Conservation (phyloP, 2,329 filamentous ascomycete species). For the Aspergillus novoparasiticus region DNA sequence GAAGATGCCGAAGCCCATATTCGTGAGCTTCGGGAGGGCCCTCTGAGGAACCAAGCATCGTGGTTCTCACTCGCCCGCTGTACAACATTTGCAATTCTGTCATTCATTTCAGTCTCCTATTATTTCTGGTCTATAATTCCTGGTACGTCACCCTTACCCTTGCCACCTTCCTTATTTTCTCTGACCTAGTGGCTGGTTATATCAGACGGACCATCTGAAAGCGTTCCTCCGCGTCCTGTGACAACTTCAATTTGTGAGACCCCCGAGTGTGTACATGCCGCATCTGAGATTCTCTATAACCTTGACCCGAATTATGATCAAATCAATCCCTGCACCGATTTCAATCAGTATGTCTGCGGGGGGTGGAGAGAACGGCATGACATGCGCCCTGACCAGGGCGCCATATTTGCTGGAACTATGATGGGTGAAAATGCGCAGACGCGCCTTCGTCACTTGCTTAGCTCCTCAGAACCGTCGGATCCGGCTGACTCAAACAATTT, state of each 20-base stretch:
- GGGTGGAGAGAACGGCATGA: conserved; percentile 68
- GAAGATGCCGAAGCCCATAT: conserved; percentile 1
- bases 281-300: conserved; percentile 64
- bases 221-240: conserved; percentile 17
- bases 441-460: conserved; percentile 64
- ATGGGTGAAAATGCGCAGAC: conserved; percentile 64
- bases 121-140: conserved; percentile 14
- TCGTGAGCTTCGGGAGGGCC: neutral
- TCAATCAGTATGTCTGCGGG: conserved; percentile 68
- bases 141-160: conserved; percentile 7
- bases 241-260: conserved; percentile 53
- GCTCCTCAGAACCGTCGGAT: conserved; percentile 49
- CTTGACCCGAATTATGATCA: conserved; percentile 63
- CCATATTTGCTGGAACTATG: conserved; percentile 61
- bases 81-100: conserved; percentile 8
- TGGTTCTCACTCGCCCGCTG: conserved; percentile 15
- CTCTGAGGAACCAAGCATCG: neutral
- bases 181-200: conserved; percentile 4
- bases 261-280: conserved; percentile 64
- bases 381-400: conserved; percentile 64
- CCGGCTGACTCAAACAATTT: conserved; percentile 56
- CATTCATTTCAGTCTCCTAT: conserved; percentile 10
- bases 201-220: conserved; percentile 14
- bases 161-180: neutral
- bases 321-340: conserved; percentile 69